phyloP scores from a whole-genome alignment of 495 filamentous ascomycete species.

The Chaetomium cochliodes region DNA sequence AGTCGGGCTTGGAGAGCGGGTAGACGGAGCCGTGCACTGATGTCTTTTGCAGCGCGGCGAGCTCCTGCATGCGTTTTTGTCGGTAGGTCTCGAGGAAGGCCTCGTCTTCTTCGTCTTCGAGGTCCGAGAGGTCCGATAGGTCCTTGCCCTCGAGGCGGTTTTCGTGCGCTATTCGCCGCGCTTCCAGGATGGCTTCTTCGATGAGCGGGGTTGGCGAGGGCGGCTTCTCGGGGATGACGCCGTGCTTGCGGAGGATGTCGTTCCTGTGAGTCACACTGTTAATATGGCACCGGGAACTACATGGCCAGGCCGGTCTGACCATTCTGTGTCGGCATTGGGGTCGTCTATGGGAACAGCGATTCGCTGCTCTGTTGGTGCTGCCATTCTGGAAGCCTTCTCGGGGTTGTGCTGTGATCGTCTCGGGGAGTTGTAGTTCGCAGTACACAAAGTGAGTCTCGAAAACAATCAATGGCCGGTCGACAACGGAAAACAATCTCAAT shows the following conservation, averaged over 20 bases:
- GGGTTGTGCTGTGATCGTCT: not conserved
- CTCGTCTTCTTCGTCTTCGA: constrained; percentile 92
- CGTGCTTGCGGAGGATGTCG: constrained; percentile 95
- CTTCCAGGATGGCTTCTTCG: constrained; percentile 89
- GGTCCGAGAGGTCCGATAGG: constrained; percentile 84
- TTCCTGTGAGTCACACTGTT: constrained; percentile 62
- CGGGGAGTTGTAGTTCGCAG: not conserved
- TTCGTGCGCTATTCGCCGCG: constrained; percentile 74
- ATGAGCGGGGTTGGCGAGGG: constrained; percentile 91
- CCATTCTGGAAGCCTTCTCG: constrained; percentile 53
- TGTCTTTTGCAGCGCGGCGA: constrained; percentile 68
- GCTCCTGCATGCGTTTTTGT: constrained; percentile 77
- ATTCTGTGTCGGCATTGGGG: constrained; percentile 97
- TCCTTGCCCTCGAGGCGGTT: constrained; percentile 91
- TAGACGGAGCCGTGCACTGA: constrained; percentile 86
- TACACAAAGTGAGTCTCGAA: not conserved
- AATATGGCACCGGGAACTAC: not conserved
- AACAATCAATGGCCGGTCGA: not conserved
- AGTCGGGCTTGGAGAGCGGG: constrained; percentile 90
- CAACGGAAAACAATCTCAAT: not conserved
- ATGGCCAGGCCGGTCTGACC: constrained; percentile 52
- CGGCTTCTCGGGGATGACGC: constrained; percentile 92
- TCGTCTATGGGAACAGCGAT: constrained; percentile 83
- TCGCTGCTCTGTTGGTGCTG: constrained; percentile 64
- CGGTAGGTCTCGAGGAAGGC: constrained; percentile 83